Evolutionary conservation across 2,329 filamentous ascomycete species (phyloP).

Genomic region (Talaromyces sp.): DNA sequence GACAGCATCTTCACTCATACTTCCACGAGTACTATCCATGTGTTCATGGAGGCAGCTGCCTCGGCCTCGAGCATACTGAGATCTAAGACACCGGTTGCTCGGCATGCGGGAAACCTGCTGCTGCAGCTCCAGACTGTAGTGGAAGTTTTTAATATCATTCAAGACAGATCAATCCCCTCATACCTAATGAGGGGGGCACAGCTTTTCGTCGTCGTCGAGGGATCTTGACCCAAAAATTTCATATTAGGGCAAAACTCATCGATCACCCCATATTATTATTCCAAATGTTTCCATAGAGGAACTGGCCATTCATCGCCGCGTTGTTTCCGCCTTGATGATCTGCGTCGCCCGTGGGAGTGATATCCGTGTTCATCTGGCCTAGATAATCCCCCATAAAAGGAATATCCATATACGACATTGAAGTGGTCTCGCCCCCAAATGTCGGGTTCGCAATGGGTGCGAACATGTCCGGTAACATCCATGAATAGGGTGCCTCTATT

Average conservation of each 20-base stretch:
- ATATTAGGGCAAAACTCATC: neutral
- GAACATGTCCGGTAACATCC: constrained; percentile 2
- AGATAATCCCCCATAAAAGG: neutral
- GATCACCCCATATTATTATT: constrained; percentile 2
- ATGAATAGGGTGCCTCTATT: constrained; percentile 1
- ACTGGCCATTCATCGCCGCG: neutral
- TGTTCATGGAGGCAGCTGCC: neutral
- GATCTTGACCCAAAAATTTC: too few species aligned
- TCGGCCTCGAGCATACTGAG: neutral
- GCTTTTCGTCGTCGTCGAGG: neutral
- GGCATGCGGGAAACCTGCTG: too few species aligned
- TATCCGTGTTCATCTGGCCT: neutral
- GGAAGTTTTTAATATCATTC: neutral
- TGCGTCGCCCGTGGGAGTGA: neutral
- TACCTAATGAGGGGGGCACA: neutral
- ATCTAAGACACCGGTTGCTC: neutral
- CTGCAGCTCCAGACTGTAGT: neutral
- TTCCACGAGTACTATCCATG: neutral
- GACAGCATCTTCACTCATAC: neutral
- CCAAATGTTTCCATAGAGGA: constrained; percentile 3
- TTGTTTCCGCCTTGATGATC: neutral
- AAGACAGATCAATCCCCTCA: neutral
- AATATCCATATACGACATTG: neutral
- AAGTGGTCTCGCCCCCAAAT: neutral
- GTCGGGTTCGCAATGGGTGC: neutral